Conservation (phyloP, 1,139 yeast genomes). For the Hansenula lynferdii region DNA sequence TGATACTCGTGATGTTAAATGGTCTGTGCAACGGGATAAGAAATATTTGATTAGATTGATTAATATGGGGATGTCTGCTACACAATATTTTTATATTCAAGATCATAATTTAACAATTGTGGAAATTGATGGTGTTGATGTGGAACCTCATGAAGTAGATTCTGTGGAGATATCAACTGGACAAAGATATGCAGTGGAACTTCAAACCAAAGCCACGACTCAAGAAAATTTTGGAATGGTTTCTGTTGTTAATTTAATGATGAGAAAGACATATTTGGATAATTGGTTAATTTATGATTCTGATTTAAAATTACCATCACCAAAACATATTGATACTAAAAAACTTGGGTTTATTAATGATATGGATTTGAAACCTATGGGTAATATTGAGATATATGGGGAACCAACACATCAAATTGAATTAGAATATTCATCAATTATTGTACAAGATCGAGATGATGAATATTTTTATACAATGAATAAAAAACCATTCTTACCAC, state of each 20-base stretch:
- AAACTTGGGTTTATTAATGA: conserved; percentile 32
- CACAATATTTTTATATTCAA: conserved; percentile 48
- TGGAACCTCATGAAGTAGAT: conserved; percentile 51
- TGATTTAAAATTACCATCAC: background rate
- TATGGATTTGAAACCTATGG: conserved; percentile 34
- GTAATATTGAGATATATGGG: conserved; percentile 30
- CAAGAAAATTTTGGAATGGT: conserved; percentile 28
- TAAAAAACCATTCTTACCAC: conserved; percentile 44
- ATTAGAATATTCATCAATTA: conserved; percentile 42
- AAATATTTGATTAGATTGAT: conserved; percentile 47
- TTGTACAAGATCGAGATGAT: conserved; percentile 35
- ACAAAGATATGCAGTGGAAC: conserved; percentile 63
- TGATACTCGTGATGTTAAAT: conserved; percentile 40
- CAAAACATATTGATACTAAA: conserved; percentile 11
- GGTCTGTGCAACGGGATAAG: conserved; percentile 42
- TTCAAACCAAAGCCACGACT: conserved; percentile 35
- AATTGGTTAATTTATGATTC: conserved; percentile 36
- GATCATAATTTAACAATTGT: conserved; percentile 52
- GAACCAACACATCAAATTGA: conserved; percentile 46
- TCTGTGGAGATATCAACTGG: conserved; percentile 64
- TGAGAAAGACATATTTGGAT: conserved; percentile 28
- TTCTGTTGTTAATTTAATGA: conserved; percentile 33
- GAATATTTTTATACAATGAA: conserved; percentile 44
- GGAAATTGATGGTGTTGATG: conserved; percentile 69
- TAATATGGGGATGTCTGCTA: conserved; percentile 51